A percentile compares a stretch with the other conserved stretches of the same genome.
Evolutionary conservation across 2,329 filamentous ascomycete genomes (phyloP).

Genomic region (Eurotiales sp.): DNA sequence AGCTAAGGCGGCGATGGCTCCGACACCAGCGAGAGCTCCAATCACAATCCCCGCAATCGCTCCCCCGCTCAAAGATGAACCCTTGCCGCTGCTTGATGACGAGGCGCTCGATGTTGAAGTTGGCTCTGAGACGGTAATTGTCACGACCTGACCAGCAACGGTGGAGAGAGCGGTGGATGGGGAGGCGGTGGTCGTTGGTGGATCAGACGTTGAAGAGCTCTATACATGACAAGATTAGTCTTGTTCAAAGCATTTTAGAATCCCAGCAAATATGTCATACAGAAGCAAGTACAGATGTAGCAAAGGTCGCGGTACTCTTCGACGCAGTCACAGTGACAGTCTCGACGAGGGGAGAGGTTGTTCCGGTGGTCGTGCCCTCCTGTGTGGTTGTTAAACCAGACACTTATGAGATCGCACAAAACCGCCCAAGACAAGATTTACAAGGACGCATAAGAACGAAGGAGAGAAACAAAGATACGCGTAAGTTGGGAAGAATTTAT

Average conservation of each 20-base stretch:
- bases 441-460: not conserved
- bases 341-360: slow-evolving; percentile 10
- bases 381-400: slow-evolving; percentile 23
- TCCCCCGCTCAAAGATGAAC: slow-evolving; percentile 34
- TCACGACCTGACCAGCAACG: slow-evolving; percentile 19
- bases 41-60: slow-evolving; percentile 44
- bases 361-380: slow-evolving; percentile 17
- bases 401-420: slow-evolving; percentile 10
- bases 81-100: slow-evolving; percentile 17
- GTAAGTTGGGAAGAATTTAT: slow-evolving; percentile 2
- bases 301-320: slow-evolving; percentile 12
- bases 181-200: slow-evolving; percentile 4
- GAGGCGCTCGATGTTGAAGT: slow-evolving; percentile 19
- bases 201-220: slow-evolving; percentile 12
- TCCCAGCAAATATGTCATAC: slow-evolving; percentile 1
- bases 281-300: slow-evolving; percentile 14
- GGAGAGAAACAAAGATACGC: not conserved
- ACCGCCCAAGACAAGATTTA: not conserved
- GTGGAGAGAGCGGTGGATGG: slow-evolving; percentile 16
- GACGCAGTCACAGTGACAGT: slow-evolving; percentile 19
- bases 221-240: slow-evolving; percentile 6
- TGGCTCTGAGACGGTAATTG: slow-evolving; percentile 20
- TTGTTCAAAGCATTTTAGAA: slow-evolving; percentile 1
- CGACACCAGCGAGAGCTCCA: slow-evolving; percentile 37
- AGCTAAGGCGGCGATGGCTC: slow-evolving; percentile 33